phyloP scores from a whole-genome alignment of 2,329 filamentous ascomycete species.

The Hypoxylon sp. region DNA sequence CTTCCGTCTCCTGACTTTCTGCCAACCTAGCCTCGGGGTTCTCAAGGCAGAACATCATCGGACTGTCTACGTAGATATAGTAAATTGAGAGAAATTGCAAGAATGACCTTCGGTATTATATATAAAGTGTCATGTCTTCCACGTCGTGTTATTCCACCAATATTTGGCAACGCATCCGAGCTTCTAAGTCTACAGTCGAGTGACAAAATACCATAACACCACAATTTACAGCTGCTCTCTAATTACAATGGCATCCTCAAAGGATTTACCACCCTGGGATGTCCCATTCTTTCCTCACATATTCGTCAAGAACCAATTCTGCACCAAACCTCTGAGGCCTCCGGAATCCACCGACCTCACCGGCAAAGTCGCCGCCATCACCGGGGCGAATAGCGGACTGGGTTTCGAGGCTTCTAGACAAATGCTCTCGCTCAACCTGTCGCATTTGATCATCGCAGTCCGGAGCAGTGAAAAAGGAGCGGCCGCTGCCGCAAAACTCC shows the following conservation, averaged over 20 bases:
- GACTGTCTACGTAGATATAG: constrained; percentile 3
- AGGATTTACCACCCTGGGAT: constrained; percentile 30
- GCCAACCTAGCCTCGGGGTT: neutral
- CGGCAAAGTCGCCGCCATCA: constrained; percentile 60
- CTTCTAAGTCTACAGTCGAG: neutral
- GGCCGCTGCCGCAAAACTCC: constrained; percentile 54
- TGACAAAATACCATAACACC: neutral
- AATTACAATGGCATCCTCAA: constrained; percentile 31
- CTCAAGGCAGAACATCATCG: neutral
- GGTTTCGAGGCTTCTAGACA: constrained; percentile 60
- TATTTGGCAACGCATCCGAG: neutral
- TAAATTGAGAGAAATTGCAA: neutral
- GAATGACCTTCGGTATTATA: constrained; percentile 2
- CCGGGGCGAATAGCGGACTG: constrained; percentile 63
- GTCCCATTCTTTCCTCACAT: constrained; percentile 31
- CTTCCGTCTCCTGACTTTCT: too few species aligned
- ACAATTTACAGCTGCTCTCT: neutral
- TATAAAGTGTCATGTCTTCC: constrained; percentile 3
- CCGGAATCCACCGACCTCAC: constrained; percentile 45
- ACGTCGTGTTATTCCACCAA: neutral
- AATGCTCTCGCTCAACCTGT: constrained; percentile 56
- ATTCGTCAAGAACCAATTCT: constrained; percentile 32
- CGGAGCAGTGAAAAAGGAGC: constrained; percentile 59
- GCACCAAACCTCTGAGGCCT: constrained; percentile 23
- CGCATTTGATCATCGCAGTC: constrained; percentile 61